Evolutionary conservation across 345 rosid species (phyloP).

Genomic region (Ceriops decandra): DNA sequence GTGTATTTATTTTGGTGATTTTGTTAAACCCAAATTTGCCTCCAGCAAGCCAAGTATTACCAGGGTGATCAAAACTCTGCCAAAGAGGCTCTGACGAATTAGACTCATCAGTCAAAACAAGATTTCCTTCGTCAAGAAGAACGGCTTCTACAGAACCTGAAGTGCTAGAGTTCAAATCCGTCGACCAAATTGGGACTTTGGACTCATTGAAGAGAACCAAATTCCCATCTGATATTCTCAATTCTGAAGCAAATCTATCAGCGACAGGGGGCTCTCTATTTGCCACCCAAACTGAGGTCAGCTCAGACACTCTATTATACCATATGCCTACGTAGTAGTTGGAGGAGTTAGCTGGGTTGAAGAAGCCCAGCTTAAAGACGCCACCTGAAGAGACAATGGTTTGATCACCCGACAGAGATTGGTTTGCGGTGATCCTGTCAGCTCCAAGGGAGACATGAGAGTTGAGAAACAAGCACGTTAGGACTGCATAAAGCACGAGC

Average conservation of each 20-base stretch:
- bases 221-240: slow-evolving; percentile 60
- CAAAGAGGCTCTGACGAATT: slow-evolving; percentile 35
- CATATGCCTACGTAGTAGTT: slow-evolving; percentile 68
- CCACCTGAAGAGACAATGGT: slow-evolving; percentile 49
- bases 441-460: slow-evolving; percentile 36
- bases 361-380: slow-evolving; percentile 64
- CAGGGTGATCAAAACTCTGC: slow-evolving; percentile 75
- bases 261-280: slow-evolving; percentile 59
- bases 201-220: slow-evolving; percentile 57
- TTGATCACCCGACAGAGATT: slow-evolving; percentile 54
- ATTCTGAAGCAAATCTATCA: slow-evolving; percentile 36
- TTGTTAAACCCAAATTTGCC: slow-evolving; percentile 47
- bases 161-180: slow-evolving; percentile 38
- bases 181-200: slow-evolving; percentile 54
- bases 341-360: slow-evolving; percentile 47
- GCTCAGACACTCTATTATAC: slow-evolving; percentile 41
- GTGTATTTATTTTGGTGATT: slow-evolving; percentile 28
- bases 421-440: slow-evolving; percentile 47
- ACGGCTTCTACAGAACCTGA: slow-evolving; percentile 39
- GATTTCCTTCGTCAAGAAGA: slow-evolving; percentile 56
- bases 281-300: slow-evolving; percentile 65
- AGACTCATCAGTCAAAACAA: slow-evolving; percentile 41
- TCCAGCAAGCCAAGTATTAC: slow-evolving; percentile 75
- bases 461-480: slow-evolving; percentile 24
- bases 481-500: slow-evolving; percentile 22